phyloP scores from a whole-genome alignment of 208 protist genomes.

The Chromosphaera perkinsii region DNA sequence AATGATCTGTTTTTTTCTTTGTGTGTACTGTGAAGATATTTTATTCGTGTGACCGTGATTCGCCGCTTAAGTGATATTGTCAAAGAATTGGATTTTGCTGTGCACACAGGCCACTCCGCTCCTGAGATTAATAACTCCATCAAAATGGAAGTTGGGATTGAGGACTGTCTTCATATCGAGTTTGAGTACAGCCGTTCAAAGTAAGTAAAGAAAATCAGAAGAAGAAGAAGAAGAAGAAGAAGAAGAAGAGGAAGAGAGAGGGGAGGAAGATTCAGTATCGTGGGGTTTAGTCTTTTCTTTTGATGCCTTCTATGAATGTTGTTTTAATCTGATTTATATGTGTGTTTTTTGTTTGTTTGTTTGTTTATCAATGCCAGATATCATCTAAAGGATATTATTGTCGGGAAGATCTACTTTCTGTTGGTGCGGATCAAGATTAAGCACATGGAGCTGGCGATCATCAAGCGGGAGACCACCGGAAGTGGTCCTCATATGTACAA shows the following conservation, averaged over 20 bases:
- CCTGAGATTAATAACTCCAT: conserved; percentile 69
- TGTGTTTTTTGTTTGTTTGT: conserved; percentile 11
- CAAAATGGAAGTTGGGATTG: conserved; percentile 72
- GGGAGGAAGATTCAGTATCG: too few species aligned
- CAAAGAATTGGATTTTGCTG: conserved; percentile 67
- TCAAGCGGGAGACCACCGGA: conserved; percentile 68
- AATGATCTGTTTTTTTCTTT: conserved; percentile 4
- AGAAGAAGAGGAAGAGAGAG: too few species aligned
- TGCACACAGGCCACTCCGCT: conserved; percentile 49
- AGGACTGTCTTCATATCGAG: conserved; percentile 80
- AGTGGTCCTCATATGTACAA: conserved; percentile 67
- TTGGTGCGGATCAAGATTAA: conserved; percentile 74
- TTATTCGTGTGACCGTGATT: conserved; percentile 63
- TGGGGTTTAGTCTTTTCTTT: too few species aligned
- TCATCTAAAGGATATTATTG: conserved; percentile 62
- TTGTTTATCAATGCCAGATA: conserved; percentile 35
- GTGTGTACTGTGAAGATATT: conserved; percentile 57
- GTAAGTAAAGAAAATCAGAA: too few species aligned
- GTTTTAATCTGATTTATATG: conserved; percentile 2
- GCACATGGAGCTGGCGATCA: conserved; percentile 75
- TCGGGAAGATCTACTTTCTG: conserved; percentile 71
- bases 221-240: too few species aligned
- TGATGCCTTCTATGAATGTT: too few species aligned
- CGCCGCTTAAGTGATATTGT: conserved; percentile 54
- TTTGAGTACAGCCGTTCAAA: conserved; percentile 80